Evolutionary conservation across 2,329 filamentous ascomycete species (phyloP).

Genomic region (Colletotrichum eleusines): DNA sequence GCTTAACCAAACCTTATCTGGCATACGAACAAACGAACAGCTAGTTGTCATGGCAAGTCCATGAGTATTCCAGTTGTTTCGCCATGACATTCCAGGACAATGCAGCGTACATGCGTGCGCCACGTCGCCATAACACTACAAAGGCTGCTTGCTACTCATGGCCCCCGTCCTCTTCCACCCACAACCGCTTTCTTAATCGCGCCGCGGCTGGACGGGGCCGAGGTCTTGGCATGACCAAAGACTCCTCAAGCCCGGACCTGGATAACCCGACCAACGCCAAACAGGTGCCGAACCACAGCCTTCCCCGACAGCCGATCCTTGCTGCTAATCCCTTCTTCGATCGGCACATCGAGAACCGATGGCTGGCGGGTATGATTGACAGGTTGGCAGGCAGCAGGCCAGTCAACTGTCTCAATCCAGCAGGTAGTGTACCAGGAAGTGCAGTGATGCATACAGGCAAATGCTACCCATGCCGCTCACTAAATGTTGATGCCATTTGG

Average conservation of each 20-base stretch:
- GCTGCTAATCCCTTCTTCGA: slow-evolving; percentile 35
- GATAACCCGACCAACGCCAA: slow-evolving; percentile 28
- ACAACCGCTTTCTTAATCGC: neutral
- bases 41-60: neutral
- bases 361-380: slow-evolving; percentile 10
- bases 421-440: neutral
- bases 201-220: slow-evolving; percentile 23
- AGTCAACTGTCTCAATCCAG: neutral
- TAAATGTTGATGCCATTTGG: neutral
- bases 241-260: slow-evolving; percentile 28
- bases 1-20: slow-evolving; percentile 1
- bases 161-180: slow-evolving; percentile 5
- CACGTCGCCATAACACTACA: too few relatives aligned
- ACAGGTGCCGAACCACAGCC: slow-evolving; percentile 31
- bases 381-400: neutral
- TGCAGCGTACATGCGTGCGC: neutral
- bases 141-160: too few relatives aligned
- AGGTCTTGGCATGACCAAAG: slow-evolving; percentile 13
- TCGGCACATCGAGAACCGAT: slow-evolving; percentile 32
- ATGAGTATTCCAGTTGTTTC: neutral
- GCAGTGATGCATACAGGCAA: neutral
- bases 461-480: neutral
- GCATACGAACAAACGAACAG: neutral
- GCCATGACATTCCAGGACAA: neutral
- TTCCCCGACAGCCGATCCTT: slow-evolving; percentile 31